Evolutionary conservation across 2,329 filamentous ascomycete species (phyloP), one percentile per base, ranked within the genome.

Genomic region (Trichoderma atroviride): DNA sequence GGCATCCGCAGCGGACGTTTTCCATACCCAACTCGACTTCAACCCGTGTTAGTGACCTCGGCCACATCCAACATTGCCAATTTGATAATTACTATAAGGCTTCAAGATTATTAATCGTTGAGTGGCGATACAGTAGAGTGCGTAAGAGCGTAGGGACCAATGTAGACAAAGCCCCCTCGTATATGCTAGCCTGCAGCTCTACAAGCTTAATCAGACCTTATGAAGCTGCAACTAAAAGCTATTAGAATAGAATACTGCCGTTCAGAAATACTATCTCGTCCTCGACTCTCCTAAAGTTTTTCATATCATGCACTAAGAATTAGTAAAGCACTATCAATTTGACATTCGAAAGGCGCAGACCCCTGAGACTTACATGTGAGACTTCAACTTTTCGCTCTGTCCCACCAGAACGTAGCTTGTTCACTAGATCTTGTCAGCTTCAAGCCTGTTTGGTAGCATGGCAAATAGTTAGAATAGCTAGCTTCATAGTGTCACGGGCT

Each of bases 1-100:
- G 61, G 61, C 50, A 13, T 40, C 61, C 31, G 24, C 50, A 43
- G 62, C 62, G 50, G 62, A 56, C 22, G n/a, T 65, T 56, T 14
- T 24, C 14, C 50, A 10, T 53, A 27, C 14, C 50, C 14, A 14
- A 14, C 50, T 1, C 24, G 13, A 7, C 7, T 43, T 65, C 50
- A 63, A 29, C 22, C 33, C n/a, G 22, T 22, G 24, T 33, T 29
- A 5, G 6, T 11, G 24, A 33, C 31, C 43, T 9, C 43, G 13
- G 13, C 35, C 7, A 7, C 19, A 56, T 27, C 61, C 6, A 13
- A 7, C 13, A 43, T 7, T 11, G 16, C 13, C 55, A 7, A 50
- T 10, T 4, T 7, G 13, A 50, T 4, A 3, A 7, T 11, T 11
- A 22, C 4, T 31, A 16, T 11, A 11, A 33, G 22, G 29, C 31